Evolutionary conservation across 2,329 filamentous ascomycete species (phyloP), one percentile per base, ranked within the genome.

Genomic region (Calonectria hawksworthii): DNA sequence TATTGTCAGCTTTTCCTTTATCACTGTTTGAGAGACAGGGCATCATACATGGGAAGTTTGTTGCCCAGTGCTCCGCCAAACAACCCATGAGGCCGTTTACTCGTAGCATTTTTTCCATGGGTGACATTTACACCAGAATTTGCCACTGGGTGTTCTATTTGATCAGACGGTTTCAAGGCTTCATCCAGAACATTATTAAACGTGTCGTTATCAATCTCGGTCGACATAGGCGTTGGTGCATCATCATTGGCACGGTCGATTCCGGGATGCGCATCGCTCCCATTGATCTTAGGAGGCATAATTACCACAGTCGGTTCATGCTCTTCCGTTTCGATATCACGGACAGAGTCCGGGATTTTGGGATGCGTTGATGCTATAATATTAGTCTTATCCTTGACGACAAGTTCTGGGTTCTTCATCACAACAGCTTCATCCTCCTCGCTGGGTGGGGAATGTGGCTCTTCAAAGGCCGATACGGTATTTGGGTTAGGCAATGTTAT

Each of bases 341-440:
- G 65, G 52, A 72, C 70, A 34, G 70, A 52, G 56, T 75, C 73
- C 65, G 47, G 50, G 73, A 75, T 75, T 75, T 75, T 44, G 69
- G 72, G 30, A 74, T 78, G 75, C 75, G 75, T 72, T 65, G 70
- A 47, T 74, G 70, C 32, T 32, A 67, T 51, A 38, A 64, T 61
- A 72, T 68, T 64, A 44, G 56, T 70, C 36, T 76, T 80, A 34
- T 73, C 72, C 52, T 66, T 76, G 54, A 75, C 61, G 44, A 72
- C 74, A 74, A 74, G 74, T 70, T 77, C 75, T 56, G 76, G 64
- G 63, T 69, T 80, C 61, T 80, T 83, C 78, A 80, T 82, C 54
- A 83, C 85, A n/a, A 88, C 81, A 6, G 83, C 84, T 75, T 87
- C 87, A 63, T 87, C 86, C 66, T 87, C 86, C 61, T 87, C 85